phyloP scores from a whole-genome alignment of 805 yeast genomes.

The Starmerella khaoyaiensis region DNA sequence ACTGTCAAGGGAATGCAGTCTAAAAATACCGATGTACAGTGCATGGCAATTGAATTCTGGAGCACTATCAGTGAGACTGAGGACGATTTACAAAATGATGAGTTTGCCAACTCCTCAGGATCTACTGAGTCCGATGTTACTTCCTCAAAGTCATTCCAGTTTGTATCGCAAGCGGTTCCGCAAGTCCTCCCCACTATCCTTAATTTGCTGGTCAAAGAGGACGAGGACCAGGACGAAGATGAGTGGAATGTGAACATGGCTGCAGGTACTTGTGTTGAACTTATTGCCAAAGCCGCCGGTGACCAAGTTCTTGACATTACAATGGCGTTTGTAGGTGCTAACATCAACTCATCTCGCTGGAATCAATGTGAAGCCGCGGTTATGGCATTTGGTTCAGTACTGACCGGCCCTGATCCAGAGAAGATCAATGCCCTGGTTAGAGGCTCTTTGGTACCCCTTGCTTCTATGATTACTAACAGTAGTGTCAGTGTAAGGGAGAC shows the following conservation, averaged over 20 bases:
- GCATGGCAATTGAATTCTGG: constrained; percentile 99
- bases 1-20: constrained; percentile 89
- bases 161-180: constrained; percentile 70
- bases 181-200: constrained; percentile 83
- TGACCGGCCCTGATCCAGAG: constrained; percentile 81
- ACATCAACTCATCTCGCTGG: constrained; percentile 56
- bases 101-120: constrained; percentile 28
- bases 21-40: constrained; percentile 69
- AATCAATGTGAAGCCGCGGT: constrained; percentile 91
- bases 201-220: constrained; percentile 70
- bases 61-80: constrained; percentile 99
- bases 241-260: constrained; percentile 98
- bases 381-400: constrained; percentile 95
- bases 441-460: constrained; percentile 73
- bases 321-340: constrained; percentile 65
- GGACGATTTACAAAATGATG: constrained; percentile 50
- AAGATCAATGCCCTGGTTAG: constrained; percentile 54
- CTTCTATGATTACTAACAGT: constrained; percentile 59
- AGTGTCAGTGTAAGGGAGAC: constrained; percentile 85
- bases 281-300: constrained; percentile 84
- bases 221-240: constrained; percentile 79
- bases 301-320: constrained; percentile 78
- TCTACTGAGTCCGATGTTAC: constrained; percentile 20
- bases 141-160: constrained; percentile 49
- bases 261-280: constrained; percentile 91